Evolutionary conservation across 2,329 filamentous ascomycete species (phyloP).

Genomic region (Bipolaris zeicola): DNA sequence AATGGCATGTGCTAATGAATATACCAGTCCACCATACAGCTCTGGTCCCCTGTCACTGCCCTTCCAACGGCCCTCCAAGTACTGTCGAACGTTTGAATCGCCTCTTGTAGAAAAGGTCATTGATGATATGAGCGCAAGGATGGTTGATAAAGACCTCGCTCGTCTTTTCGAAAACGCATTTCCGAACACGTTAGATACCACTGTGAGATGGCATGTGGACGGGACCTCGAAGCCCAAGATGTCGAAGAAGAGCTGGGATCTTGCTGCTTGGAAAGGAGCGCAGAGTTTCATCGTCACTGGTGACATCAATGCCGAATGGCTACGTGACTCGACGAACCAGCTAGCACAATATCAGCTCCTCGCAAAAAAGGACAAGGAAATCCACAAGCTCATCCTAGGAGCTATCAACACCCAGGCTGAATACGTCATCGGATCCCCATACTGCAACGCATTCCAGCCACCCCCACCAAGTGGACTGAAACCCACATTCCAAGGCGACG

Average conservation of each 20-base stretch:
- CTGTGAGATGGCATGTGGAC: conserved; percentile 82
- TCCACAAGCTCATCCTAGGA: conserved; percentile 82
- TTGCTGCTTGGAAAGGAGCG: conserved; percentile 75
- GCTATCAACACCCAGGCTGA: conserved; percentile 96
- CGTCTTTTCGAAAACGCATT: conserved; percentile 95
- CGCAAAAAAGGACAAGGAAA: conserved; percentile 77
- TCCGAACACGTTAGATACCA: conserved; percentile 89
- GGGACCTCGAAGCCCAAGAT: conserved; percentile 54
- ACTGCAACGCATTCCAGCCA: conserved; percentile 98
- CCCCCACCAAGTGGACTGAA: conserved; percentile 79
- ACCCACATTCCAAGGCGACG: conserved; percentile 76
- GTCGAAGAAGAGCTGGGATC: conserved; percentile 38
- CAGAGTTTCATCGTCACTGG: conserved; percentile 95
- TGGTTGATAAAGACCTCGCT: conserved; percentile 85
- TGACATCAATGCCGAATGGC: conserved; percentile 91
- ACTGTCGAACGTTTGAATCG: conserved; percentile 89
- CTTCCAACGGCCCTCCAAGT: conserved; percentile 79
- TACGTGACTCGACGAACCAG: conserved; percentile 93
- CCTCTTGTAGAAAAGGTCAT: conserved; percentile 88
- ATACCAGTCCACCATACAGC: conserved; percentile 73
- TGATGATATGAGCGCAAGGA: conserved; percentile 74
- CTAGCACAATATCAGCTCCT: conserved; percentile 86
- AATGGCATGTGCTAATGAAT: conserved; percentile 6
- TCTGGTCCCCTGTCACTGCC: conserved; percentile 79
- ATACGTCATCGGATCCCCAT: conserved; percentile 91